Percentiles rank a stretch among this genome's conserved stretches.
phyloP scores from a whole-genome alignment of 208 protist genomes.

The Jaenimonas drosophilae region DNA sequence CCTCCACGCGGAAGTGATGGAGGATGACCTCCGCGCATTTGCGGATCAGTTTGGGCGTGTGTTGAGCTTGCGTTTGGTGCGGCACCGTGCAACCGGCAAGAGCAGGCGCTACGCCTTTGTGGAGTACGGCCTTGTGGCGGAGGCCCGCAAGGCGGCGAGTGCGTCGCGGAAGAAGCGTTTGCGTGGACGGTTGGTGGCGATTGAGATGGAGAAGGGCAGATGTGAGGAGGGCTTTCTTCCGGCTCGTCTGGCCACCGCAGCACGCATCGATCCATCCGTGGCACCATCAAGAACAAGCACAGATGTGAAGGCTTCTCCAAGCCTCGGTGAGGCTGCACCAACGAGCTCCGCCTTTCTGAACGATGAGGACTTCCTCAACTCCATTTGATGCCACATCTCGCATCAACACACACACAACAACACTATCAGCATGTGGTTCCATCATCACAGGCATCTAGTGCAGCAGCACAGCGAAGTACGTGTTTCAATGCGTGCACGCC shows the following conservation, averaged over 20 bases:
- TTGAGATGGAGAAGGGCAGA: conserved; percentile 67
- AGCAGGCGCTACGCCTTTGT: conserved; percentile 79
- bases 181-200: conserved; percentile 45
- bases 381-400: not conserved
- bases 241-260: conserved; percentile 27
- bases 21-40: conserved; percentile 72
- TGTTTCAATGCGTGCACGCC: too few relatives aligned
- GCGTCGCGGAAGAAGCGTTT: conserved; percentile 44
- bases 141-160: conserved; percentile 45
- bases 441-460: too few relatives aligned
- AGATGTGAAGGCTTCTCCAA: too few relatives aligned
- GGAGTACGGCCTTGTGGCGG: conserved; percentile 58
- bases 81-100: conserved; percentile 33
- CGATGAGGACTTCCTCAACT: not conserved
- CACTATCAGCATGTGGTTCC: not conserved
- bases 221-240: conserved; percentile 52
- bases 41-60: conserved; percentile 82
- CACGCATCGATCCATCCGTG: not conserved
- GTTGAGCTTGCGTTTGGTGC: conserved; percentile 46
- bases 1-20: conserved; percentile 46
- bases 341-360: not conserved
- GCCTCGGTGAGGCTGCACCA: not conserved
- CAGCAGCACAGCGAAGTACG: too few relatives aligned
- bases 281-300: too few relatives aligned
- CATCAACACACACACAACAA: not conserved